Evolutionary conservation across 371 early-diverging fungal genomes (phyloP), one percentile per base, ranked within the genome.

Genomic region (Mortierella sp.): DNA sequence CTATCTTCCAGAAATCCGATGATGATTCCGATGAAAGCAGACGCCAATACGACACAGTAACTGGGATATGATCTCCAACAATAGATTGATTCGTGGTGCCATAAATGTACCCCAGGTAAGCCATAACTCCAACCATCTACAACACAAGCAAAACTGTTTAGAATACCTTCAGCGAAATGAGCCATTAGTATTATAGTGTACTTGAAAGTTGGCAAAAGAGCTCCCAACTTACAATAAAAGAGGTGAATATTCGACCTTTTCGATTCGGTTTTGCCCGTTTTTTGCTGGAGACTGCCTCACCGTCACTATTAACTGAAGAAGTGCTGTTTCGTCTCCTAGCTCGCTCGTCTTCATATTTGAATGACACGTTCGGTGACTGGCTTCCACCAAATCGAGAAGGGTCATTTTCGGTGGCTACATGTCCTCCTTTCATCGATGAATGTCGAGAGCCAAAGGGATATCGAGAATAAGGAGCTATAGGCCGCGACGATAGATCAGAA

Each of bases 91-190:
- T 81, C 24, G 81, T 81, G 2, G 66, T 81, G 13, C 81, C 81
- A 57, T 81, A 81, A 45, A 81, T 75, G 28, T 81, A 75, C 13
- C 81, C 81, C 10, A 81, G 70, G 19, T 81, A 81, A 5, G 76
- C 69, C 81, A 81, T 81, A 28, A 81, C 72, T 38, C 81, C 81
- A 21, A 81, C 63, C 62, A 81, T 69, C 81, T 81, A 64, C 2
- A 41, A 36, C 63, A 9, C 13, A 15, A 55, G 22, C n/a, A 48
- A 66, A 15, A 38, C 0, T 22, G 50, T 22, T 48, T n/a, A 47
- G 40, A 21, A 28, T 16, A 4, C 13, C 28, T 28, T 13, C 11
- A 16, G 15, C 11, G 16, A n/a, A n/a, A 50, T n/a, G n/a, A n/a
- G 11, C 16, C 45, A 45, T 45, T 16, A 16, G 22, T 38, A 19